Evolutionary conservation across 805 yeast species (phyloP).

Genomic region (Ogataea henricii): DNA sequence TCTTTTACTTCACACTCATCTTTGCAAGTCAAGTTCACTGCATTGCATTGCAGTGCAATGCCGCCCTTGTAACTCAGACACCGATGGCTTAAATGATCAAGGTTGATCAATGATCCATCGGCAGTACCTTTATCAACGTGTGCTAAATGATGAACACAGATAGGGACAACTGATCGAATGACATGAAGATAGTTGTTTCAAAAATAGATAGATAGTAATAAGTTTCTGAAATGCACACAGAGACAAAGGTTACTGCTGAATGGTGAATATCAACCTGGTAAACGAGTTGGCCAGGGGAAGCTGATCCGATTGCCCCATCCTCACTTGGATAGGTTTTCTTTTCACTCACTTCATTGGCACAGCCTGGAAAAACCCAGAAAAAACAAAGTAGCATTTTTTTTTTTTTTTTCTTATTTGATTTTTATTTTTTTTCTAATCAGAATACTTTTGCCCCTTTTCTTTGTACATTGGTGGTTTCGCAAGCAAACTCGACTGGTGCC

Average conservation of each 20-base stretch:
- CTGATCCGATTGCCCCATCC: no score
- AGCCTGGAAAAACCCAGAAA: no score
- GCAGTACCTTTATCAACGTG: slow-evolving; percentile 19
- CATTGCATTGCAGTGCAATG: no score
- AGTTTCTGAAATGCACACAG: slow-evolving; percentile 4
- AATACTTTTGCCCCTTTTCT: not conserved
- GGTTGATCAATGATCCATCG: slow-evolving; percentile 2
- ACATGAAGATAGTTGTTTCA: slow-evolving; percentile 25
- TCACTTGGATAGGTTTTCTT: not conserved
- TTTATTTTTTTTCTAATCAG: not conserved
- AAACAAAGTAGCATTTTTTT: not conserved
- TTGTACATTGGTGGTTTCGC: not conserved
- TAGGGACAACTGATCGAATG: slow-evolving; percentile 33
- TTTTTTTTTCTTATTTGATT: not conserved
- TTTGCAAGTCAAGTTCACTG: not conserved
- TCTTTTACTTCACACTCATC: no score
- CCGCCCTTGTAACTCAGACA: no score
- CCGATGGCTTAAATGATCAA: slow-evolving; percentile 5
- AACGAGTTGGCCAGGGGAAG: no score
- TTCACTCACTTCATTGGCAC: no score
- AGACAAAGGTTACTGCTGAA: not conserved
- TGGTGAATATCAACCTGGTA: no score
- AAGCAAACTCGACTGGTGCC: not conserved
- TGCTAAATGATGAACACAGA: slow-evolving; percentile 54
- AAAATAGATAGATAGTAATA: slow-evolving; percentile 13